Percentiles rank a stretch among this genome's conserved stretches.
These are phyloP conservation scores for Penicillium arizonense DNA, from an alignment of 495 filamentous ascomycete genomes.

Conservation along the genomic window DNA sequence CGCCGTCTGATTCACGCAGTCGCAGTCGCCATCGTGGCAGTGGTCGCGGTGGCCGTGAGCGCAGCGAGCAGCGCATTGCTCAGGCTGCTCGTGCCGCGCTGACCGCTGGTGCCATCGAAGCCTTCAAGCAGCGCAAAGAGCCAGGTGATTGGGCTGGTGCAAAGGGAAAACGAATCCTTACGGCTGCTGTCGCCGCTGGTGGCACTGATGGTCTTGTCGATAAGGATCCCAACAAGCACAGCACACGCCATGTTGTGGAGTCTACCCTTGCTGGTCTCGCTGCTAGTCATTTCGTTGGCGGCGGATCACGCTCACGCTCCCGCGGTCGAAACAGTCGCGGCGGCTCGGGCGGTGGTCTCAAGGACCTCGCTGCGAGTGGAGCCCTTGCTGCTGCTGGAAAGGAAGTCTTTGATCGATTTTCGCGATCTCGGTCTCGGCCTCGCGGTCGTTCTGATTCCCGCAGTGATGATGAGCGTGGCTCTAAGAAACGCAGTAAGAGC, in stretches of 20 bases:
- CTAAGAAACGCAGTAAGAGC: slow-evolving; percentile 53
- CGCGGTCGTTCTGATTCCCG: slow-evolving; percentile 46
- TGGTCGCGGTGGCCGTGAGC: slow-evolving; percentile 29
- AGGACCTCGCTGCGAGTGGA: slow-evolving; percentile 71
- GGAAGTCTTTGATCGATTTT: slow-evolving; percentile 64
- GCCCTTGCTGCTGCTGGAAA: slow-evolving; percentile 79
- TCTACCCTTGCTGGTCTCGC: slow-evolving; percentile 83
- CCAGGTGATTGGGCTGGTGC: slow-evolving; percentile 80
- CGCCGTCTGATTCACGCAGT: slow-evolving; percentile 49
- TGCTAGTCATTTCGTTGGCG: slow-evolving; percentile 77
- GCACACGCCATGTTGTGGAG: slow-evolving; percentile 64
- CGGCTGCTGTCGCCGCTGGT: slow-evolving; percentile 80
- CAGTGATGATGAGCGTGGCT: slow-evolving; percentile 34
- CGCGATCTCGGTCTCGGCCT: slow-evolving; percentile 60
- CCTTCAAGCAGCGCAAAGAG: slow-evolving; percentile 82
- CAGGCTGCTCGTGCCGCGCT: slow-evolving; percentile 86
- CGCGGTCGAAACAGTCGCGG: slow-evolving; percentile 30
- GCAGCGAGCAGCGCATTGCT: slow-evolving; percentile 64
- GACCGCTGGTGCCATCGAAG: slow-evolving; percentile 82
- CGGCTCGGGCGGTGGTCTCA: slow-evolving; percentile 47
- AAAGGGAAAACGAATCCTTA: slow-evolving; percentile 84
- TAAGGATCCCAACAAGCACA: slow-evolving; percentile 69
- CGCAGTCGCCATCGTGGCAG: slow-evolving; percentile 41
- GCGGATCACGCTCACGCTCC: slow-evolving; percentile 57
- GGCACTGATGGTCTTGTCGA: slow-evolving; percentile 76